A percentile compares a stretch with the other conserved stretches of the same genome.
These are phyloP conservation scores for Metschnikowia corniflorae DNA, from an alignment of 805 yeast species.

Conservation along the genomic window DNA sequence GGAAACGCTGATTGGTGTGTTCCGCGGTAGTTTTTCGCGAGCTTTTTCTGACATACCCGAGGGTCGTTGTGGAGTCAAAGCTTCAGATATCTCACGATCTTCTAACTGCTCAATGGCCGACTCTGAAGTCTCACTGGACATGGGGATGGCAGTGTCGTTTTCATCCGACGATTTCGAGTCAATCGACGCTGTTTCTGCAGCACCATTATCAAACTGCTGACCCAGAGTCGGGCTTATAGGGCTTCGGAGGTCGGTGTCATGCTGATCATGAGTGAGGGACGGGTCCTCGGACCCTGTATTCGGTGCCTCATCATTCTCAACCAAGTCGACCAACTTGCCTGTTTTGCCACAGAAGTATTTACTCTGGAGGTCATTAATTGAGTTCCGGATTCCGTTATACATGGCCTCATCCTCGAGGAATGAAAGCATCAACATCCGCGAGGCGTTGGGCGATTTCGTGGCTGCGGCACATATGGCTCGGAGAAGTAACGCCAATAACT, in stretches of 20 bases:
- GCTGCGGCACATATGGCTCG: conserved; percentile 53
- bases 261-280: background rate
- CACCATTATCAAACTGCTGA: background rate
- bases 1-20: conserved; percentile 45
- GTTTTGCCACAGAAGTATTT: conserved; percentile 24
- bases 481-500: conserved; percentile 55
- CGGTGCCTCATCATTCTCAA: conserved; percentile 1
- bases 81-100: conserved; percentile 29
- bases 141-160: background rate
- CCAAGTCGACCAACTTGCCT: conserved; percentile 11
- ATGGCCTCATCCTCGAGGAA: conserved; percentile 40
- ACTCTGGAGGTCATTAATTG: conserved; percentile 27
- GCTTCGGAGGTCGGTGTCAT: background rate
- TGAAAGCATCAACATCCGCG: conserved; percentile 52
- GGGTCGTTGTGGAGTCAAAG: conserved; percentile 49
- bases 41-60: conserved; percentile 60
- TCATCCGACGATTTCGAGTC: background rate
- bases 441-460: conserved; percentile 47
- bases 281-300: background rate
- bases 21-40: conserved; percentile 49
- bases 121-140: background rate
- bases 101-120: conserved; percentile 4
- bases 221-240: background rate
- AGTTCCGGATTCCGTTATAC: conserved; percentile 34
- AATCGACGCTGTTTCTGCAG: background rate